A percentile compares a stretch with the other conserved stretches of the same genome.
These are phyloP conservation scores for Coemansia sp. DNA, from an alignment of 192 early-diverging fungal genomes.

Conservation along the genomic window DNA sequence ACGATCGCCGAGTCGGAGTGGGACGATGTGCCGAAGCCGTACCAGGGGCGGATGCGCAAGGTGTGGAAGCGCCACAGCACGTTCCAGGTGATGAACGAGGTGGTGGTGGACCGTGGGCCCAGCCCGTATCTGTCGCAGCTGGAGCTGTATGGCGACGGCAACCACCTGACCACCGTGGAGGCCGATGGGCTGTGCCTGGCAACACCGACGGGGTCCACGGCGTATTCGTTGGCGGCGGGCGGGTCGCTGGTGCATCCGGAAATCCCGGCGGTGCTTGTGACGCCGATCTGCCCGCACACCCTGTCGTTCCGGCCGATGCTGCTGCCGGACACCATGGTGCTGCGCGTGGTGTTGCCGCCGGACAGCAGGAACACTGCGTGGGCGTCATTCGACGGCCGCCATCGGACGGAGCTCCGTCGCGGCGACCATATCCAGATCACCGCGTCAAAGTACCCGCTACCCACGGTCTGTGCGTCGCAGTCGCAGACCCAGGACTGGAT, in stretches of 20 bases:
- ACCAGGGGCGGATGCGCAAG: constrained; percentile 54
- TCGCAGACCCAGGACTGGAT: constrained; percentile 89
- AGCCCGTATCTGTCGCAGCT: constrained; percentile 86
- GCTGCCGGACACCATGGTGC: constrained; percentile 88
- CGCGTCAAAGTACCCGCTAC: constrained; percentile 82
- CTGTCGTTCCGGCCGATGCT: constrained; percentile 97
- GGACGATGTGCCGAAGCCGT: constrained; percentile 53
- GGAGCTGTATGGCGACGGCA: constrained; percentile 82
- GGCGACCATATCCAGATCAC: constrained; percentile 89
- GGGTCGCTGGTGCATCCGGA: constrained; percentile 95
- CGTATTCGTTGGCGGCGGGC: constrained; percentile 90
- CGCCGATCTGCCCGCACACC: constrained; percentile 91
- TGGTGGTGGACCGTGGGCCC: constrained; percentile 93
- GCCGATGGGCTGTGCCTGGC: constrained; percentile 94
- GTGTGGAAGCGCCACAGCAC: constrained; percentile 61
- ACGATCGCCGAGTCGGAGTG: constrained; percentile 39
- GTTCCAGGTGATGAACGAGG: constrained; percentile 93
- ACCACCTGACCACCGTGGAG: constrained; percentile 91
- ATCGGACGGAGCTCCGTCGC: constrained; percentile 81
- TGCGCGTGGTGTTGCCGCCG: constrained; percentile 80
- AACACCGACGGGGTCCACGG: constrained; percentile 92
- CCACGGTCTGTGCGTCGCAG: constrained; percentile 76
- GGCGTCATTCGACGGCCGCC: constrained; percentile 93
- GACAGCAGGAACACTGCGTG: constrained; percentile 87
- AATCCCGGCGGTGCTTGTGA: constrained; percentile 88